Base-by-base conservation (phyloP, 345 rosid genomes). In the Pistacia vera region DNA sequence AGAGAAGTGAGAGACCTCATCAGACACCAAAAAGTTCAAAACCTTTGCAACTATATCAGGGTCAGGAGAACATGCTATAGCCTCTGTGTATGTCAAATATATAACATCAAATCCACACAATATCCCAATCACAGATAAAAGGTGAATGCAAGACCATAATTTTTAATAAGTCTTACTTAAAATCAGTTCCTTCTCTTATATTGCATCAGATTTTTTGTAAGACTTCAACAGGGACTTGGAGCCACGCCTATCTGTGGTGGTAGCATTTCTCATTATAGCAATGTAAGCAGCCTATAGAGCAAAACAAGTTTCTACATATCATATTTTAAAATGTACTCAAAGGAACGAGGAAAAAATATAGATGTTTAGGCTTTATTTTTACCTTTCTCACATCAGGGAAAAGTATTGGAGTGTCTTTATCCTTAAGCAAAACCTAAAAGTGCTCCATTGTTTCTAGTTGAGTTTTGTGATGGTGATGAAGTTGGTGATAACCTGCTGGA, bases 171-270 rank as follows among this genome's bases (percentile, higher is more conserved):
- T 68, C 87, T 80, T 64, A 80, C 84, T 68, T 62, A 85, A 16
- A 75, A 88, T 71, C 18, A 66, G 71, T 73, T 88, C 89, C 75
- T 73, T 82, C 79, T 82, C 91, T 20, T 88, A 84, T 58, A 82
- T 72, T 2, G 80, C 66, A 68, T 88, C 86, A 20, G 82, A 66
- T 77, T 84, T 89, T 82, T 85, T 83, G 36, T 85, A 85, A 2
- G 84, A 72, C 68, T 74, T 82, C 77, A 79, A 49, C 12, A 85
- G 71, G 28, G 82, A 77, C 74, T 84, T 86, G 3, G 85, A 77
- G 52, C 81, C 80, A 59, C 64, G 55, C 55, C 85, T 80, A 71
- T 73, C 81, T 52, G 46, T 46, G 61, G 61, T 18, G 52, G 77
- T 81, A 49, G 77, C 30, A 35, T 75, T 88, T 71, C 87, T 82